phyloP scores from a whole-genome alignment of 768 basidiomycete genomes.

The Strobilomyces confusus region DNA sequence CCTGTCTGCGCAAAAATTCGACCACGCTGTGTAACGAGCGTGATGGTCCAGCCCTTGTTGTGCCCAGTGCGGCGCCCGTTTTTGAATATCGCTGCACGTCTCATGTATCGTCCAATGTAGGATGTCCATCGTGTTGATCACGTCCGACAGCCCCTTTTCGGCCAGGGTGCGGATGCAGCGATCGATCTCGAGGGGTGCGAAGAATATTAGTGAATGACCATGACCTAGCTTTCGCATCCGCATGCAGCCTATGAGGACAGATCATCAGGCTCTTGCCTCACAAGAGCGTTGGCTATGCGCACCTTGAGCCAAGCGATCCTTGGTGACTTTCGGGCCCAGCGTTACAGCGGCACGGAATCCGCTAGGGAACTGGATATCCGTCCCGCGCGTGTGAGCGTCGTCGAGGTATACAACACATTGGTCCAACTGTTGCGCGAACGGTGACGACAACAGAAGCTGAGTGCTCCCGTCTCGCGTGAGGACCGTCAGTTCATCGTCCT shows the following conservation, averaged over 20 bases:
- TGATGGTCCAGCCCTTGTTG: slow-evolving; percentile 22
- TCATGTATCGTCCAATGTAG: slow-evolving; percentile 41
- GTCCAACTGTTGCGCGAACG: not conserved
- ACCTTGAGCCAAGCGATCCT: not conserved
- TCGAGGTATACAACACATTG: not conserved
- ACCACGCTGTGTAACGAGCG: slow-evolving; percentile 23
- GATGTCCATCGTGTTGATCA: slow-evolving; percentile 31
- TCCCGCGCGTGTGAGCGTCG: not conserved
- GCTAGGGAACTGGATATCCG: not conserved
- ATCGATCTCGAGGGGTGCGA: slow-evolving; percentile 19
- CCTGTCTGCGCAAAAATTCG: slow-evolving; percentile 8
- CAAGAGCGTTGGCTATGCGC: too few species aligned
- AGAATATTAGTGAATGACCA: too few species aligned
- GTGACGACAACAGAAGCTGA: not conserved
- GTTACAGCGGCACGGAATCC: not conserved
- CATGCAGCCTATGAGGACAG: not conserved
- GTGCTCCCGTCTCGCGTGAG: not conserved
- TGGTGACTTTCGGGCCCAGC: not conserved
- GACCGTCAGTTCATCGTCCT: not conserved
- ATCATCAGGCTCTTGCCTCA: not conserved
- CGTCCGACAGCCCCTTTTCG: too few species aligned
- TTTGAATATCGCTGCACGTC: not conserved
- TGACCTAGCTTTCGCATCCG: not conserved
- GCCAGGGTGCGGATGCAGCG: too few species aligned
- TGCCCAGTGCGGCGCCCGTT: not conserved